Evolutionary conservation across 352 stramenopile genomes (phyloP).

Genomic region (Globisporangium megalacanthum): DNA sequence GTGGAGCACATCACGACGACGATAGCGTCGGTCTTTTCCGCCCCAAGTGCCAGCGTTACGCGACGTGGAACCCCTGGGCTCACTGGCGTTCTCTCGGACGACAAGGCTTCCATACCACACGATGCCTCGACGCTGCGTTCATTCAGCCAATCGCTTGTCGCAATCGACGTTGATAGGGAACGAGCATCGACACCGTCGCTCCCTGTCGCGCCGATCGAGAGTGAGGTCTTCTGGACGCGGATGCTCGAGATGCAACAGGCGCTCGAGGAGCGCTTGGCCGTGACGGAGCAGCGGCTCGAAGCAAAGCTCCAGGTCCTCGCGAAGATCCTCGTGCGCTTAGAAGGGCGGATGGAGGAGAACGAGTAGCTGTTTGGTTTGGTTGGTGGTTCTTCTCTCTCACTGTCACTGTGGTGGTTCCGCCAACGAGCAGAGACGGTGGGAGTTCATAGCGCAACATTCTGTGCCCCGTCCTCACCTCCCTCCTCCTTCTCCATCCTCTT

Average conservation of each 20-base stretch:
- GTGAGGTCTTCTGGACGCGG: constrained; percentile 43
- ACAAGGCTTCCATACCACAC: too few relatives aligned
- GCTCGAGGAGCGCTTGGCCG: constrained; percentile 48
- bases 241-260: constrained; percentile 52
- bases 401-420: background rate
- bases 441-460: background rate
- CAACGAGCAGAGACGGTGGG: background rate
- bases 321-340: constrained; percentile 62
- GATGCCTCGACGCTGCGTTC: background rate
- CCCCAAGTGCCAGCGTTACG: background rate
- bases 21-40: background rate
- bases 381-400: too few relatives aligned
- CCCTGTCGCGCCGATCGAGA: constrained; percentile 11
- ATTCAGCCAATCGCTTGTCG: background rate
- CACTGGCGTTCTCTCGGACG: background rate
- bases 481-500: background rate
- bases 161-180: background rate
- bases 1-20: background rate
- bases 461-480: background rate
- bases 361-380: constrained; percentile 16
- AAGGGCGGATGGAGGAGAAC: constrained; percentile 51
- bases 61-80: background rate
- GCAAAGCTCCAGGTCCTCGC: constrained; percentile 59
- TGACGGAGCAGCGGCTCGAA: constrained; percentile 66
- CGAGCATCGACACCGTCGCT: too few relatives aligned